phyloP scores from a whole-genome alignment of 2,329 filamentous ascomycete genomes.

The Rhinocladiella mackenziei region DNA sequence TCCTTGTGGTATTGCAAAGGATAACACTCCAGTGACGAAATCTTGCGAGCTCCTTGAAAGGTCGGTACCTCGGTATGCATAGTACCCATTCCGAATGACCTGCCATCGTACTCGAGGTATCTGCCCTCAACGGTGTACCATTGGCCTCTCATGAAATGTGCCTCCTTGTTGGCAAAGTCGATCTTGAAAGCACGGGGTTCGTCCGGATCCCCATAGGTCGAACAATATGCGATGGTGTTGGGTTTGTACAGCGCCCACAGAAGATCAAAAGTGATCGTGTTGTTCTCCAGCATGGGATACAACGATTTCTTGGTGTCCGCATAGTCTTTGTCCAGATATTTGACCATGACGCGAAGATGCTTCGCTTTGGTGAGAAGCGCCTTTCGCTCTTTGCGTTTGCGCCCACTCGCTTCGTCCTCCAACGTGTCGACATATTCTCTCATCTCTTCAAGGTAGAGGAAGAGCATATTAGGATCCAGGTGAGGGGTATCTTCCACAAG shows the following conservation, averaged over 20 bases:
- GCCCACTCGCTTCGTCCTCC: slow-evolving; percentile 57
- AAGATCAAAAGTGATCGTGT: slow-evolving; percentile 66
- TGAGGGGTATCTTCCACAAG: slow-evolving; percentile 75
- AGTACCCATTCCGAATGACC: slow-evolving; percentile 72
- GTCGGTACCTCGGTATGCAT: slow-evolving; percentile 65
- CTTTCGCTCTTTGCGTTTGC: slow-evolving; percentile 40
- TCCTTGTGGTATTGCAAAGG: slow-evolving; percentile 78
- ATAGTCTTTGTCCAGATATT: slow-evolving; percentile 79
- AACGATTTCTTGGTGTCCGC: slow-evolving; percentile 72
- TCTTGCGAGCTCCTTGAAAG: slow-evolving; percentile 79
- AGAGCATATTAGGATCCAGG: slow-evolving; percentile 67
- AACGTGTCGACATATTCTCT: slow-evolving; percentile 60
- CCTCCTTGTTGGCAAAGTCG: slow-evolving; percentile 68
- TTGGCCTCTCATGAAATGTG: slow-evolving; percentile 64
- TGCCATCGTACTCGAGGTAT: slow-evolving; percentile 77
- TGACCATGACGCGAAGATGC: slow-evolving; percentile 65
- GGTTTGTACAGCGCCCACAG: slow-evolving; percentile 89
- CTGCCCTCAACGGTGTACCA: slow-evolving; percentile 70
- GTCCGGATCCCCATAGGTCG: slow-evolving; percentile 71
- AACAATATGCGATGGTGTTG: slow-evolving; percentile 71
- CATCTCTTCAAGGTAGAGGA: slow-evolving; percentile 76
- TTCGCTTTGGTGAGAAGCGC: slow-evolving; percentile 37
- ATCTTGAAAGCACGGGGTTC: slow-evolving; percentile 80
- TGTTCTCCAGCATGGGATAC: slow-evolving; percentile 70
- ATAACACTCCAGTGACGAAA: slow-evolving; percentile 71